A percentile compares a stretch with the other conserved stretches of the same genome.
Evolutionary conservation across 495 filamentous ascomycete genomes (phyloP).

Genomic region (Cercophora scortea): DNA sequence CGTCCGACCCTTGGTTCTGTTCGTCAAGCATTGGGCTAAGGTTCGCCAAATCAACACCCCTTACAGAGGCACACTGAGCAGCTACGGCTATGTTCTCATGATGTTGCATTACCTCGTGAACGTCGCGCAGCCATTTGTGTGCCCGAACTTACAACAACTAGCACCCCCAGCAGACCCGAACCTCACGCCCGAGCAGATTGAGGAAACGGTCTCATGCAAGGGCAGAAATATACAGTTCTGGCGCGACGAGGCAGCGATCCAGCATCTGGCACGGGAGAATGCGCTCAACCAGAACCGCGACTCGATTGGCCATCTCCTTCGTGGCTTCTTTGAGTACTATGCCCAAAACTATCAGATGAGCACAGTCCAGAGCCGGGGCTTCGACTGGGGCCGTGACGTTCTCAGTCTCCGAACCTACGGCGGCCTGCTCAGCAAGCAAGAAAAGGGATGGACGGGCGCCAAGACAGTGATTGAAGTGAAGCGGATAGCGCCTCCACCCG

Average conservation of each 20-base stretch:
- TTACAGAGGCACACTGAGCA: conserved; percentile 75
- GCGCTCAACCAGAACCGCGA: conserved; percentile 52
- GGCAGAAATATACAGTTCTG: conserved; percentile 60
- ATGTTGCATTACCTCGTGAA: conserved; percentile 86
- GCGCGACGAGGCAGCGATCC: conserved; percentile 57
- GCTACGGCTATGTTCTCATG: conserved; percentile 87
- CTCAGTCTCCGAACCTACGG: conserved; percentile 63
- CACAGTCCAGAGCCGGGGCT: conserved; percentile 36
- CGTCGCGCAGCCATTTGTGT: conserved; percentile 65
- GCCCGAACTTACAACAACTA: conserved; percentile 64
- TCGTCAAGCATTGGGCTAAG: conserved; percentile 82
- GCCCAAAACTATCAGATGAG: conserved; percentile 43
- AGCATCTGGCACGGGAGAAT: conserved; percentile 38
- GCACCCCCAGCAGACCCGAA: conserved; percentile 34
- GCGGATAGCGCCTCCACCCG: conserved; percentile 5
- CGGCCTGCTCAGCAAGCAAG: conserved; percentile 58
- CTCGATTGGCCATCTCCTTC: conserved; percentile 55
- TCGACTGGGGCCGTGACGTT: conserved; percentile 64
- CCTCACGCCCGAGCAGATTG: conserved; percentile 30
- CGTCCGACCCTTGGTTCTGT: conserved; percentile 66
- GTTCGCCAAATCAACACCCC: conserved; percentile 68
- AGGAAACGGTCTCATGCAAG: conserved; percentile 37
- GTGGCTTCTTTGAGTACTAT: conserved; percentile 79
- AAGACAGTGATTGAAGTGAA: conserved; percentile 42
- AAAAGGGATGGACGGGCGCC: conserved; percentile 72